Percentiles rank a stretch among this genome's conserved stretches.
These are phyloP conservation scores for Neonectria coccinea DNA, from an alignment of 2,329 filamentous ascomycete genomes.

Conservation along the genomic window DNA sequence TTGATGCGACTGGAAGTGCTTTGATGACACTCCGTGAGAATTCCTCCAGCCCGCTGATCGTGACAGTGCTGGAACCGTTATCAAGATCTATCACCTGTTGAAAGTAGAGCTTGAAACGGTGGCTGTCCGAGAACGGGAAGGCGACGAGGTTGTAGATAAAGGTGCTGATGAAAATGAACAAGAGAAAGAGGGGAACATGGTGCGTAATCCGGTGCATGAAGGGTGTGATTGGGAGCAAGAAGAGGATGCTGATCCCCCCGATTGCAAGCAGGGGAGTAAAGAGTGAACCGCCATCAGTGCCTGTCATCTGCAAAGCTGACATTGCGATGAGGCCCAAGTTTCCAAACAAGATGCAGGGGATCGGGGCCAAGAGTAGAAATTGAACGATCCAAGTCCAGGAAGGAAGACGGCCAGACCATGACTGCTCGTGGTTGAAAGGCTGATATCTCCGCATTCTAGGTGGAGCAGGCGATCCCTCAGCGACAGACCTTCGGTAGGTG, in stretches of 20 bases:
- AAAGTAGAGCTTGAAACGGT: slow-evolving; percentile 89
- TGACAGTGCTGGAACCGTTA: slow-evolving; percentile 75
- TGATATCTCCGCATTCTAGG: slow-evolving; percentile 45
- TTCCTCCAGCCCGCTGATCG: slow-evolving; percentile 74
- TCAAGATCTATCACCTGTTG: slow-evolving; percentile 84
- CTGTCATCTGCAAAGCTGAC: slow-evolving; percentile 81
- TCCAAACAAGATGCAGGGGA: slow-evolving; percentile 80
- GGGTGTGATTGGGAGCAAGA: slow-evolving; percentile 82
- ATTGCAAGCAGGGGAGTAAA: slow-evolving; percentile 79
- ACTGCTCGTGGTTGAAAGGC: slow-evolving; percentile 79
- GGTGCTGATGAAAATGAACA: slow-evolving; percentile 79
- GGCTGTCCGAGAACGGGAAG: slow-evolving; percentile 86
- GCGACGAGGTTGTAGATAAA: slow-evolving; percentile 86
- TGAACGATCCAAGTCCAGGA: slow-evolving; percentile 91
- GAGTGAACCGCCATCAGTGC: slow-evolving; percentile 81
- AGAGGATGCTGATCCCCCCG: slow-evolving; percentile 74
- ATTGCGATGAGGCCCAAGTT: slow-evolving; percentile 81
- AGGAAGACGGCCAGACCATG: slow-evolving; percentile 84
- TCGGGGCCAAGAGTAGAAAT: slow-evolving; percentile 81
- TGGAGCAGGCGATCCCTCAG: slow-evolving; percentile 41
- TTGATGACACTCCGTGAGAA: slow-evolving; percentile 76
- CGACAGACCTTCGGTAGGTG: slow-evolving; percentile 64
- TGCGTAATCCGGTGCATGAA: slow-evolving; percentile 89
- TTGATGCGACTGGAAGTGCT: slow-evolving; percentile 77
- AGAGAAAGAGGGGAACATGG: slow-evolving; percentile 82